Evolutionary conservation across 78 protist species (phyloP).

Genomic region (Diacronema lutheri): DNA sequence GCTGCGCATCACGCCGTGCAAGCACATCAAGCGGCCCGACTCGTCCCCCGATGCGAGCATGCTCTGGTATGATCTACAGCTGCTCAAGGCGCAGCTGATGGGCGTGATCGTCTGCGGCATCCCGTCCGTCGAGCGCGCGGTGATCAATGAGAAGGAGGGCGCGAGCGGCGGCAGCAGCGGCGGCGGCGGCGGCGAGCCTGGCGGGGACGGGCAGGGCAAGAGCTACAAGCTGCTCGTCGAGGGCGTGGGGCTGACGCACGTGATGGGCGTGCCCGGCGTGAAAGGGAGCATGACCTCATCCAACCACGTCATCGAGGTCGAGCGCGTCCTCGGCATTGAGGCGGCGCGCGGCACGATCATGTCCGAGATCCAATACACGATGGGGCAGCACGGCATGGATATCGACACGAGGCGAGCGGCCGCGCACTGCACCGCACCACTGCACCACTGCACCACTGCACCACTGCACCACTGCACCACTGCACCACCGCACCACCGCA

Average conservation of each 20-base stretch:
- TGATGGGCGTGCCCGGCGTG: constrained; percentile 55
- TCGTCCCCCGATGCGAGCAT: no score
- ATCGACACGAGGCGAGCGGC: constrained; percentile 58
- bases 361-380: constrained; percentile 68
- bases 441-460: no score
- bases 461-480: no score
- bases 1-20: no score
- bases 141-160: constrained; percentile 73
- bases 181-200: constrained; percentile 60
- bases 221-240: constrained; percentile 41
- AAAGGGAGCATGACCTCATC: constrained; percentile 56
- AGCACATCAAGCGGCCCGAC: no score
- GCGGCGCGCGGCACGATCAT: constrained; percentile 93
- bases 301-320: constrained; percentile 87
- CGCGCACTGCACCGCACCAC: no score
- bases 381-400: constrained; percentile 89
- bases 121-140: constrained; percentile 76
- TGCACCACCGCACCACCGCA: no score
- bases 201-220: neutral
- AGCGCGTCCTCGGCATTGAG: constrained; percentile 91
- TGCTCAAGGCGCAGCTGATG: neutral
- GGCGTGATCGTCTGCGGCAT: constrained; percentile 59
- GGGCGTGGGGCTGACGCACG: constrained; percentile 39
- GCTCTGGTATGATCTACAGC: neutral
- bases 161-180: no score